A percentile compares a stretch with the other conserved stretches of the same genome.
Conservation (phyloP, 495 filamentous ascomycete species). For the Penicilliopsis zonata region DNA sequence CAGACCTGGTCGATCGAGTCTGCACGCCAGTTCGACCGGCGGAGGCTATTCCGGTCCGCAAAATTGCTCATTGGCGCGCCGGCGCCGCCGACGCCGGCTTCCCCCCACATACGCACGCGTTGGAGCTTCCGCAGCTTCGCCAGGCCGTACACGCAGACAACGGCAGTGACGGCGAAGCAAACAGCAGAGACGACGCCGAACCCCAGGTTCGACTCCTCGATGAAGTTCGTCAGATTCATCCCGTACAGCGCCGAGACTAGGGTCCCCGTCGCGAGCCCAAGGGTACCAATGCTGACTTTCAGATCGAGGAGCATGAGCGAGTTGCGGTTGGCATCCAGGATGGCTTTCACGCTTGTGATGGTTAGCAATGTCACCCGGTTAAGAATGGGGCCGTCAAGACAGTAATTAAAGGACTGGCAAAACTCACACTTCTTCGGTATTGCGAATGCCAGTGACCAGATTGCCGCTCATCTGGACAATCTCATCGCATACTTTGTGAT, state of each 20-base stretch:
- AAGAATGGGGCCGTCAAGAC: neutral
- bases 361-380: no score
- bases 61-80: constrained; percentile 16
- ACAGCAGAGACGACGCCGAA: constrained; percentile 62
- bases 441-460: constrained; percentile 87
- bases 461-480: constrained; percentile 92
- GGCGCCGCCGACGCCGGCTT: constrained; percentile 25
- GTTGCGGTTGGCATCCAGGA: constrained; percentile 95
- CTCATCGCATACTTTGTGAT: constrained; percentile 95
- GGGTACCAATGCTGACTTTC: constrained; percentile 89
- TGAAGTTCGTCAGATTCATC: constrained; percentile 98
- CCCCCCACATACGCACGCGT: constrained; percentile 76
- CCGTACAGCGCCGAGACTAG: constrained; percentile 95
- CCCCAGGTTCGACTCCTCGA: constrained; percentile 89
- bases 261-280: constrained; percentile 83
- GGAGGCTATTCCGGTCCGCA: constrained; percentile 13
- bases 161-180: constrained; percentile 58
- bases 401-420: neutral
- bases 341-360: constrained; percentile 68
- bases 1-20: constrained; percentile 35
- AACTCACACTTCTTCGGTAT: constrained; percentile 93
- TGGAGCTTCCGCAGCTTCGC: constrained; percentile 75
- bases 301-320: constrained; percentile 95
- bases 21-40: constrained; percentile 32
- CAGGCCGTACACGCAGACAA: constrained; percentile 72